Evolutionary conservation across 2,329 filamentous ascomycete genomes (phyloP), one percentile per base, ranked within the genome.

Genomic region (Nigrospora oryzae): DNA sequence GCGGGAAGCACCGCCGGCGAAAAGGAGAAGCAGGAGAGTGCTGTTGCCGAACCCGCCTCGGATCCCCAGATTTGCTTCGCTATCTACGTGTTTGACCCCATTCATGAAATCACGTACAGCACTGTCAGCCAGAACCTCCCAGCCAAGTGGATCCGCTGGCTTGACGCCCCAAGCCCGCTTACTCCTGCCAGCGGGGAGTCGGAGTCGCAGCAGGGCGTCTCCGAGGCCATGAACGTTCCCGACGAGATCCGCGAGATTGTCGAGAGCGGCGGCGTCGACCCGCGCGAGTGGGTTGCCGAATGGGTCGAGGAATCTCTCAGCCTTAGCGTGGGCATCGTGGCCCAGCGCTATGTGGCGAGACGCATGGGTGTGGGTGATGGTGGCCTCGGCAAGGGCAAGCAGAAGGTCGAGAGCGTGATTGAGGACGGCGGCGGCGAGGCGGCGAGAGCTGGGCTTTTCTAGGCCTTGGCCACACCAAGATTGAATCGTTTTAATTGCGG

Each of bases 361-460:
- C 75, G 93, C 46, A 98, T 98, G 93, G 91, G 93, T 12, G 91
- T 98, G 11, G 91, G 91, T 12, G 89, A 95, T 64, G 86, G 86
- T 11, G 71, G 73, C 5, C 65, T 80, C 36, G 78, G 77, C 17
- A 75, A 73, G 62, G 79, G 78, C 11, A 83, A 81, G 58, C 84
- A 73, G 56, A 72, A 68, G 54, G 67, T 75, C 51, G 76, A 82
- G 52, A 70, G 73, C 17, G 59, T 82, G 1, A 57, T 82, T 3
- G 66, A 73, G 48, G 75, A 78, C 39, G 74, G 75, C 7, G 79
- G 69, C 5, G 77, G 77, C 36, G 79, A 83, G 62, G 75, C 72
- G 16, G 78, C 79, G 0, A 63, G 78, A 45, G 79, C 79, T n/a
- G 77, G 77, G 4, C 51, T 75, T 28, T 28, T 28, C 23, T 28